Conservation (phyloP, 1,139 yeast genomes). For the Hanseniaspora sp. region DNA sequence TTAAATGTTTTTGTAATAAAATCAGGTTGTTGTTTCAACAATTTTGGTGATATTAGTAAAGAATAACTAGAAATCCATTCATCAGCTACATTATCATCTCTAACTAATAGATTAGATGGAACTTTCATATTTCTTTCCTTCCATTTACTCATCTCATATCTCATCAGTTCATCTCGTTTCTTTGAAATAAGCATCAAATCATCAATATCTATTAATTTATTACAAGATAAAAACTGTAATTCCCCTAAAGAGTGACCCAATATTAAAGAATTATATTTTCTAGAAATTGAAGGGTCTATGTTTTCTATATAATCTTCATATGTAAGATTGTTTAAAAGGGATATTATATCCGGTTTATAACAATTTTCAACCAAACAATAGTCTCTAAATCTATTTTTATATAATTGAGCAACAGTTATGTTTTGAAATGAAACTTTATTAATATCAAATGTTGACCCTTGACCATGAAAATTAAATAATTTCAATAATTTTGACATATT, state of each 20-base stretch:
- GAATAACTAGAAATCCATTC: slow-evolving; percentile 13
- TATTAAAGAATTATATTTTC: slow-evolving; percentile 14
- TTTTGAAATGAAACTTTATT: slow-evolving; percentile 13
- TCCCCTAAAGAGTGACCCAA: slow-evolving; percentile 57
- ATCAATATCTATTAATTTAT: slow-evolving; percentile 33
- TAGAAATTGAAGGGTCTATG: slow-evolving; percentile 23
- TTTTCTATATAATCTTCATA: slow-evolving; percentile 25
- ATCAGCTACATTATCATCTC: not conserved
- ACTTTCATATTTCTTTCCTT: not conserved
- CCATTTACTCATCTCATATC: slow-evolving; percentile 15
- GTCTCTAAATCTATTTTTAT: slow-evolving; percentile 5
- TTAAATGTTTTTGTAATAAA: slow-evolving; percentile 1
- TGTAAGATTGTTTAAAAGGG: slow-evolving; percentile 21
- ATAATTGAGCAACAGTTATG: not conserved
- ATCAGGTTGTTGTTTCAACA: slow-evolving; percentile 1
- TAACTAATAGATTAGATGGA: not conserved
- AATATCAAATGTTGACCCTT: slow-evolving; percentile 27
- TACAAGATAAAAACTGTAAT: slow-evolving; percentile 36
- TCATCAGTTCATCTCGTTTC: slow-evolving; percentile 28
- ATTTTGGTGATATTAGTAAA: slow-evolving; percentile 8
- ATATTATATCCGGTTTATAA: slow-evolving; percentile 17
- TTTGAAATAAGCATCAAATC: slow-evolving; percentile 28
- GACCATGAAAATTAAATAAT: slow-evolving; percentile 30
- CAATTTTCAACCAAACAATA: slow-evolving; percentile 20
- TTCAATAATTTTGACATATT: slow-evolving; percentile 16